These are phyloP conservation scores for Fusarium anthophilum DNA, from an alignment of 2,329 filamentous ascomycete genomes.

Conservation along the genomic window DNA sequence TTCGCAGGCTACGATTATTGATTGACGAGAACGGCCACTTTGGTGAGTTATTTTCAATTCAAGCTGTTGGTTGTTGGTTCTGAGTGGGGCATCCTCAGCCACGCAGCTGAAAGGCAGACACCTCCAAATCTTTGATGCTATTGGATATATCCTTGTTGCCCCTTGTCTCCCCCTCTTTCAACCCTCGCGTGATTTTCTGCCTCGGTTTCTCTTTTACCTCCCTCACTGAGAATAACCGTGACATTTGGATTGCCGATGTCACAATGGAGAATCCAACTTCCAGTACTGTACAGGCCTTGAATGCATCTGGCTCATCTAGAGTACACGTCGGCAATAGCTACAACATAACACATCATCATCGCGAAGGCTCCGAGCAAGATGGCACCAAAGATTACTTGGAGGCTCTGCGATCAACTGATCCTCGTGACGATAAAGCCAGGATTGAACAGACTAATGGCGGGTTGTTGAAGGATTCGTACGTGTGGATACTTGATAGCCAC, in stretches of 20 bases:
- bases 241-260: fast-evolving
- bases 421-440: fast-evolving
- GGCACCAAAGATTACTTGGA: fast-evolving
- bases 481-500: not conserved
- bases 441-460: not conserved
- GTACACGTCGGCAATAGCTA: not conserved
- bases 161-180: not conserved
- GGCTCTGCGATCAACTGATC: not conserved
- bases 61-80: too few relatives aligned
- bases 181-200: fast-evolving
- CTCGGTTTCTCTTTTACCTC: too few relatives aligned
- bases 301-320: not conserved
- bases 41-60: too few relatives aligned
- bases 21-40: too few relatives aligned
- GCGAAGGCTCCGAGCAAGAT: fast-evolving
- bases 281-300: not conserved
- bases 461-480: not conserved
- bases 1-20: fast-evolving
- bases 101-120: not conserved
- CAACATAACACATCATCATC: not conserved
- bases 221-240: too few relatives aligned
- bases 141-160: not conserved
- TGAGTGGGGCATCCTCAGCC: too few relatives aligned
- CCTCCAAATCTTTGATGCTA: fast-evolving
- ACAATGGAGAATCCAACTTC: not conserved